A percentile compares a stretch with the other conserved stretches of the same genome.
These are phyloP conservation scores for Cladosporium halotolerans DNA, from an alignment of 2,329 filamentous ascomycete genomes.

Conservation along the genomic window DNA sequence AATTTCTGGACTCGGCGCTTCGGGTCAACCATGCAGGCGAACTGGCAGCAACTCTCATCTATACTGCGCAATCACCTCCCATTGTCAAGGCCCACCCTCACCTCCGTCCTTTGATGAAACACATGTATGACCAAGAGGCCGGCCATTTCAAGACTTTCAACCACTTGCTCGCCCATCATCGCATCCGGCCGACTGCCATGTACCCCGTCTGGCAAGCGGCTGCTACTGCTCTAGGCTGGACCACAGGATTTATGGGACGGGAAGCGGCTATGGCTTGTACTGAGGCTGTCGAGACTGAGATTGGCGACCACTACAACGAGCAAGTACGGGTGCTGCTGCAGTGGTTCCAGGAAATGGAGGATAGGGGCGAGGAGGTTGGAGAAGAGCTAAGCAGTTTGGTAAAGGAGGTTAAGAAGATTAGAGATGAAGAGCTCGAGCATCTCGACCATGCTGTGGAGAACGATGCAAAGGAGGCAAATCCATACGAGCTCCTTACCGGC, in stretches of 20 bases:
- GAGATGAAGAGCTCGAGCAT: constrained; percentile 96
- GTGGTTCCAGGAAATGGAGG: constrained; percentile 72
- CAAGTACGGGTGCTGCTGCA: constrained; percentile 77
- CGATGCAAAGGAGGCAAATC: constrained; percentile 81
- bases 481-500: constrained; percentile 81
- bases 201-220: constrained; percentile 83
- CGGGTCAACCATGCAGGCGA: constrained; percentile 97
- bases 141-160: constrained; percentile 86
- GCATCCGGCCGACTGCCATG: constrained; percentile 84
- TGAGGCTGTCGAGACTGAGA: constrained; percentile 97
- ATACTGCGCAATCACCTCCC: constrained; percentile 79
- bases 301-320: constrained; percentile 89
- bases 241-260: constrained; percentile 78
- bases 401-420: constrained; percentile 68
- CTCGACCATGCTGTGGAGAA: constrained; percentile 91
- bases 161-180: constrained; percentile 71
- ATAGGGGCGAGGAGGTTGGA: constrained; percentile 71
- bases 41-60: constrained; percentile 92
- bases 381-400: constrained; percentile 70
- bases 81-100: constrained; percentile 75
- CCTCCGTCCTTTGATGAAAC: constrained; percentile 82
- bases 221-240: constrained; percentile 78
- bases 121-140: constrained; percentile 97
- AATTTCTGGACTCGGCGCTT: constrained; percentile 72
- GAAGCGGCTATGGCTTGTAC: constrained; percentile 98